Conservation (phyloP, 2,329 filamentous ascomycete genomes). For the Cytospora mali region DNA sequence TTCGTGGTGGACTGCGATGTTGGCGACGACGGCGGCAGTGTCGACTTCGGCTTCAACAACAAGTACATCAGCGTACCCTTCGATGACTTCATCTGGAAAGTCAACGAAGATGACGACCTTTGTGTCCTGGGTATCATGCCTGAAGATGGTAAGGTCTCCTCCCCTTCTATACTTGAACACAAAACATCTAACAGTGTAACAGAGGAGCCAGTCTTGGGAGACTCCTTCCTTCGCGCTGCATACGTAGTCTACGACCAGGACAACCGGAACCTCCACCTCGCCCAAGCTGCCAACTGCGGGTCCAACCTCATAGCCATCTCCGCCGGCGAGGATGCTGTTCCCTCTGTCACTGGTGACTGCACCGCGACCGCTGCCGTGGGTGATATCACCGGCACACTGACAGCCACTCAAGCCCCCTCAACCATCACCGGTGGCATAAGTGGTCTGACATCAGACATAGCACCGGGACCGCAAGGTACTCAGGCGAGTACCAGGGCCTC, state of each 20-base stretch:
- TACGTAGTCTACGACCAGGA: slow-evolving; percentile 53
- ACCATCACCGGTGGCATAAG: slow-evolving; percentile 6
- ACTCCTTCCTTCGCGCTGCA: slow-evolving; percentile 46
- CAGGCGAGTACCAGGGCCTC: neutral
- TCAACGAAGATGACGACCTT: slow-evolving; percentile 36
- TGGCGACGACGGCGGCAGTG: slow-evolving; percentile 41
- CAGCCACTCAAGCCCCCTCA: neutral
- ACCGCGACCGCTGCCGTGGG: neutral
- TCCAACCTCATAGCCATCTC: slow-evolving; percentile 19
- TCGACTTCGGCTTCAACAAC: slow-evolving; percentile 52
- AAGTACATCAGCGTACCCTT: slow-evolving; percentile 47
- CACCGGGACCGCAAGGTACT: neutral
- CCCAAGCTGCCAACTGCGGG: slow-evolving; percentile 25
- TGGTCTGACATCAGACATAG: neutral
- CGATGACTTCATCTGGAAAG: slow-evolving; percentile 53
- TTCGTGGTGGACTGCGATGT: slow-evolving; percentile 49
- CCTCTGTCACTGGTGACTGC: slow-evolving; percentile 21
- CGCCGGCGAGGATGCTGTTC: slow-evolving; percentile 13
- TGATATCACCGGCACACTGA: slow-evolving; percentile 1
- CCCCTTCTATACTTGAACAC: slow-evolving; percentile 26
- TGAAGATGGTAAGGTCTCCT: slow-evolving; percentile 14
- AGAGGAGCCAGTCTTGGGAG: slow-evolving; percentile 49
- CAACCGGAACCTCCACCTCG: slow-evolving; percentile 35
- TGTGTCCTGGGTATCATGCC: slow-evolving; percentile 46
- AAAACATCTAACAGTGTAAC: slow-evolving; percentile 30